Evolutionary conservation across 1,139 yeast genomes (phyloP).

Genomic region (Lodderomyces beijingensis): DNA sequence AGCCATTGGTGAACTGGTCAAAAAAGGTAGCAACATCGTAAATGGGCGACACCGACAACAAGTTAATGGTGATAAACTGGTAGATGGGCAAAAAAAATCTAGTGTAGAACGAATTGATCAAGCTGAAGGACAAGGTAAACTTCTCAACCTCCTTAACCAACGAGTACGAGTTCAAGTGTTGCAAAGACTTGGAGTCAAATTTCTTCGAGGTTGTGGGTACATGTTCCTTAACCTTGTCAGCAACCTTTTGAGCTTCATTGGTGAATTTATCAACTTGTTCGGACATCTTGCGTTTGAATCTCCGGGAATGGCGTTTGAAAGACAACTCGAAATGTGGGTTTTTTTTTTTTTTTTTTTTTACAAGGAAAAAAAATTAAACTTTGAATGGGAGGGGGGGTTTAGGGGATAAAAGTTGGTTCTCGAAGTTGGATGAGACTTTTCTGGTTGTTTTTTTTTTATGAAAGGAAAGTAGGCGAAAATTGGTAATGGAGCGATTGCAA

Average conservation of each 20-base stretch:
- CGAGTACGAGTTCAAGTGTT: conserved; percentile 33
- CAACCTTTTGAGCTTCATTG: too few relatives aligned
- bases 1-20: conserved; percentile 18
- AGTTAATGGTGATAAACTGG: conserved; percentile 18
- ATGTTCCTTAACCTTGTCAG: conserved; percentile 9
- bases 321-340: too few relatives aligned
- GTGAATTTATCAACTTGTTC: conserved; percentile 8
- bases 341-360: not conserved
- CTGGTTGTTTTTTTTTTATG: not conserved
- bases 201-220: conserved; percentile 8
- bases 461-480: too few relatives aligned
- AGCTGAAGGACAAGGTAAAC: conserved; percentile 24
- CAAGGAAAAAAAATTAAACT: not conserved
- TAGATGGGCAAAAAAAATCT: conserved; percentile 16
- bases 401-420: not conserved
- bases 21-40: conserved; percentile 21
- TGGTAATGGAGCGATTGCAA: too few relatives aligned
- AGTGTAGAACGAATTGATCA: conserved; percentile 21
- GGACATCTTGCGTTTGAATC: too few relatives aligned
- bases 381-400: not conserved
- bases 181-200: conserved; percentile 32
- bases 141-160: conserved; percentile 20
- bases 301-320: too few relatives aligned
- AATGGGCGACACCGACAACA: conserved; percentile 22
- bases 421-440: not conserved